A percentile compares a stretch with the other conserved stretches of the same genome.
phyloP scores from a whole-genome alignment of 176 grass and related monocot genomes.

The Cymbopogon citratus region DNA sequence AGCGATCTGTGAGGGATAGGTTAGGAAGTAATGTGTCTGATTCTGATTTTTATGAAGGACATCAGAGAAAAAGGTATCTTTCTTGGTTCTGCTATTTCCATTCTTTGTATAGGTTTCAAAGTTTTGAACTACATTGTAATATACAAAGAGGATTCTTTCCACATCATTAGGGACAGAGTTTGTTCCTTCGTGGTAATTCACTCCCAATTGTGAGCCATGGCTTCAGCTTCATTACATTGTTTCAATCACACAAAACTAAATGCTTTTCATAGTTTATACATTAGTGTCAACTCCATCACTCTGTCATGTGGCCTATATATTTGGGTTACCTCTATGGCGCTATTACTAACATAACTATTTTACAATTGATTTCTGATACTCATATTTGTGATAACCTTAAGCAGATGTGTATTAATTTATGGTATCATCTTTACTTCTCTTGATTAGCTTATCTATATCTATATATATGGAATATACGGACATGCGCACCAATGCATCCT shows the following conservation, averaged over 20 bases:
- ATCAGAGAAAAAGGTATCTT: constrained; percentile 50
- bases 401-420: background rate
- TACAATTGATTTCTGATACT: background rate
- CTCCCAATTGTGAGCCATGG: background rate
- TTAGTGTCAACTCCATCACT: background rate
- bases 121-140: background rate
- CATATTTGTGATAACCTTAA: background rate
- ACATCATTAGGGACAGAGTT: background rate
- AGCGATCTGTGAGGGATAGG: constrained; percentile 45
- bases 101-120: background rate
- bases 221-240: background rate
- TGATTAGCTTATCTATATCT: background rate
- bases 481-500: background rate
- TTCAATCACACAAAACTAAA: background rate
- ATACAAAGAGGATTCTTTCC: background rate
- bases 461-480: background rate
- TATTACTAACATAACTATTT: background rate
- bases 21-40: constrained; percentile 42
- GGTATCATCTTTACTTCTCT: background rate
- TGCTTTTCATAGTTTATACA: background rate
- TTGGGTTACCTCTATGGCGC: background rate
- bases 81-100: background rate
- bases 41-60: constrained; percentile 38
- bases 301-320: background rate
- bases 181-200: background rate